Conservation (phyloP, 495 filamentous ascomycete species). For the Penicillium coffeae region DNA sequence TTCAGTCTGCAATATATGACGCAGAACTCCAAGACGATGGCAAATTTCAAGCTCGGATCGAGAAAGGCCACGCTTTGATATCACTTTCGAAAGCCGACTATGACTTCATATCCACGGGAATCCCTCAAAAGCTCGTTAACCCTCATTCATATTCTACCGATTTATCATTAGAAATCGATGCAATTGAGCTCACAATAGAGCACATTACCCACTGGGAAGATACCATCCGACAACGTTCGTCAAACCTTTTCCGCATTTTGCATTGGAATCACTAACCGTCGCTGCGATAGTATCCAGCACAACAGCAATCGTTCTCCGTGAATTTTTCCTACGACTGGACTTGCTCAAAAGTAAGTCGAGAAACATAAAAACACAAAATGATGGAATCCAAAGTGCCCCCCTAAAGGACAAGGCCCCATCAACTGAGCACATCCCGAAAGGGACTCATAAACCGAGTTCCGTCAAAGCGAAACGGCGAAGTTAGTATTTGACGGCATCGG, state of each 20-base stretch:
- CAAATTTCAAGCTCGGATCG: slow-evolving; percentile 1
- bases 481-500: not conserved
- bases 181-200: not conserved
- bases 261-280: slow-evolving; percentile 1
- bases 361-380: not conserved
- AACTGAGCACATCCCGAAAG: not conserved
- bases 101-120: slow-evolving; percentile 1
- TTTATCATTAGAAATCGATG: not conserved
- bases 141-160: slow-evolving; percentile 4
- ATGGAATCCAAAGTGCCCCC: not conserved
- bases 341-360: not conserved
- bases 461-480: not conserved
- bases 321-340: not conserved
- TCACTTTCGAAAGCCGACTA: not conserved
- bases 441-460: not conserved
- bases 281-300: not conserved
- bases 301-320: not conserved
- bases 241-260: not conserved
- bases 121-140: slow-evolving; percentile 5
- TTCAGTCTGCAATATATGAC: not conserved
- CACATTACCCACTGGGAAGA: not conserved
- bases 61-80: slow-evolving; percentile 1
- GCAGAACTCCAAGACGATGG: not conserved
- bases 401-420: not conserved
- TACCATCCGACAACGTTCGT: not conserved